These are phyloP conservation scores for Penicillium canariense DNA, from an alignment of 495 filamentous ascomycete species.

Conservation along the genomic window DNA sequence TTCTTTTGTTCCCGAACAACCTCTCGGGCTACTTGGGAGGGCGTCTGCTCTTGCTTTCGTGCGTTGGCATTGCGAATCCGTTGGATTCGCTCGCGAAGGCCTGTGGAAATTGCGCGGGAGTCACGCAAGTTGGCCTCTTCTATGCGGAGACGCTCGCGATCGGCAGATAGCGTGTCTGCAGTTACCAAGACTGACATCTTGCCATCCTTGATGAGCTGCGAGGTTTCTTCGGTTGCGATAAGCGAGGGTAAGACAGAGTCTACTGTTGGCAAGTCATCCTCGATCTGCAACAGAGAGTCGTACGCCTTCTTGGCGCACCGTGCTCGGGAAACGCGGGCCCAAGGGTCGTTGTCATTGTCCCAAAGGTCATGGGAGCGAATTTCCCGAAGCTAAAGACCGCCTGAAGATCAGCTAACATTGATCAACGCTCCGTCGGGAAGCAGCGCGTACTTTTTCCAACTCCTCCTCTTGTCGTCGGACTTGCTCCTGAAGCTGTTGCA, in stretches of 20 bases:
- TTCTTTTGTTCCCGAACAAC: constrained; percentile 55
- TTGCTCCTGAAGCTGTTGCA: constrained; percentile 61
- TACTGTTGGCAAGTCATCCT: constrained; percentile 61
- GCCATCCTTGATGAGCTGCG: constrained; percentile 61
- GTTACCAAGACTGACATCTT: constrained; percentile 57
- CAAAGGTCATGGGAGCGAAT: constrained; percentile 43
- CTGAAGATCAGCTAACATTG: constrained; percentile 12
- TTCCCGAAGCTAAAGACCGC: constrained; percentile 40
- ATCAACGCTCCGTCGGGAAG: neutral
- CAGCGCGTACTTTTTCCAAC: constrained; percentile 48
- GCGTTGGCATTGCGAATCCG: constrained; percentile 50
- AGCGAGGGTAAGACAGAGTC: constrained; percentile 69
- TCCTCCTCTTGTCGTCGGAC: constrained; percentile 64
- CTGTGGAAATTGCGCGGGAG: constrained; percentile 47
- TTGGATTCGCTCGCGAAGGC: constrained; percentile 59
- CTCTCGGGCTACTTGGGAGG: constrained; percentile 59
- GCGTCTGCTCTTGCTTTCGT: constrained; percentile 55
- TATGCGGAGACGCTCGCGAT: constrained; percentile 52
- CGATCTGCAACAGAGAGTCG: constrained; percentile 54
- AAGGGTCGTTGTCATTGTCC: constrained; percentile 37
- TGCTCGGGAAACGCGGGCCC: constrained; percentile 51
- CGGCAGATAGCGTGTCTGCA: constrained; percentile 49
- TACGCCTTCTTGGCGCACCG: constrained; percentile 62
- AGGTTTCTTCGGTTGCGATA: constrained; percentile 63
- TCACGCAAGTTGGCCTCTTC: constrained; percentile 64